Conservation (phyloP, 192 early-diverging fungal species). For the Backusella australiensis region DNA sequence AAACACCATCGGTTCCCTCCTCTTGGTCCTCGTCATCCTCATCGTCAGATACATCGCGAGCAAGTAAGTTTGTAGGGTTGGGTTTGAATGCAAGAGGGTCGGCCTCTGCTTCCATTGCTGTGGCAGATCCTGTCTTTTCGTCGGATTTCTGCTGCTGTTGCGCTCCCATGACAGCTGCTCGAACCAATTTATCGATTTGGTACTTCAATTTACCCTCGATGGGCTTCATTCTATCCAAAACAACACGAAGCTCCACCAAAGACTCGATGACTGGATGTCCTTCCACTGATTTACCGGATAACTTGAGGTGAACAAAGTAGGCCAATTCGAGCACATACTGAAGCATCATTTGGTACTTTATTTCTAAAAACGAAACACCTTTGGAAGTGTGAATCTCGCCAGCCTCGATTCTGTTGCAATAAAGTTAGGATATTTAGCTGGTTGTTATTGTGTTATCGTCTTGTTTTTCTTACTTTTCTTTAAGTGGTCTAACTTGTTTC, state of each 20-base stretch:
- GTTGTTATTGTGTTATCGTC: neutral
- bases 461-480: slow-evolving; percentile 35
- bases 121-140: neutral
- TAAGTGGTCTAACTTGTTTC: slow-evolving; percentile 41
- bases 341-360: slow-evolving; percentile 85
- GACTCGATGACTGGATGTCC: slow-evolving; percentile 60
- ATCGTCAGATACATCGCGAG: slow-evolving; percentile 39
- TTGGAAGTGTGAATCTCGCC: slow-evolving; percentile 63
- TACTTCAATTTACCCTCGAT: slow-evolving; percentile 93
- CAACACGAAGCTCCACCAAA: slow-evolving; percentile 76
- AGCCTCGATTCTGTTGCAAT: slow-evolving; percentile 39
- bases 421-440: neutral
- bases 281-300: slow-evolving; percentile 65
- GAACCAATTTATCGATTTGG: slow-evolving; percentile 94
- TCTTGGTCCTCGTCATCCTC: slow-evolving; percentile 40
- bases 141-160: slow-evolving; percentile 33
- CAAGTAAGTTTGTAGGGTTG: slow-evolving; percentile 68
- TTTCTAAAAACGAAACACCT: slow-evolving; percentile 87
- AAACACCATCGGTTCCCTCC: slow-evolving; percentile 58
- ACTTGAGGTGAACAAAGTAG: slow-evolving; percentile 74
- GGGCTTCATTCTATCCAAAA: slow-evolving; percentile 93
- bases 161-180: slow-evolving; percentile 53
- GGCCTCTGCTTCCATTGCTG: neutral
- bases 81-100: slow-evolving; percentile 94
- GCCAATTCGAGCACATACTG: slow-evolving; percentile 83